Percentiles rank a stretch among this genome's conserved stretches.
These are phyloP conservation scores for Eutypella sp. DNA, from an alignment of 2,329 filamentous ascomycete species.

Conservation along the genomic window DNA sequence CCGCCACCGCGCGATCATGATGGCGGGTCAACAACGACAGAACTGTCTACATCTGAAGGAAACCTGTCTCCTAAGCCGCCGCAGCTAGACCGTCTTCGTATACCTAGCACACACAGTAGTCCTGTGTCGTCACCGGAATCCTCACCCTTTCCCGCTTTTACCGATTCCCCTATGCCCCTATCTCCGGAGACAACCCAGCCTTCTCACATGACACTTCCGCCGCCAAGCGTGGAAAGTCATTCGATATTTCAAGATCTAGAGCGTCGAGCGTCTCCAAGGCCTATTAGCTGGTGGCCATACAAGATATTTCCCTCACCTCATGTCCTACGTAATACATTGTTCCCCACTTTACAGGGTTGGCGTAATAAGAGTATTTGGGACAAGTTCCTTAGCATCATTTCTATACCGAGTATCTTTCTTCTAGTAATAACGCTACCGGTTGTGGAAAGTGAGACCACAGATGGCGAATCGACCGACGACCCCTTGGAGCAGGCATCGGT, in stretches of 20 bases:
- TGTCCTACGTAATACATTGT: slow-evolving; percentile 67
- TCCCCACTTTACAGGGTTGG: slow-evolving; percentile 85
- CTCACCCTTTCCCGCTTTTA: slow-evolving; percentile 65
- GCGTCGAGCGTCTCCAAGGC: slow-evolving; percentile 35
- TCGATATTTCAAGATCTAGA: slow-evolving; percentile 39
- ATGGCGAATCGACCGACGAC: slow-evolving; percentile 37
- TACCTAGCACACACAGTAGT: slow-evolving; percentile 41
- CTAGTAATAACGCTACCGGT: slow-evolving; percentile 88
- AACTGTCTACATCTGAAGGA: slow-evolving; percentile 9
- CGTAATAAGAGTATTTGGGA: slow-evolving; percentile 78
- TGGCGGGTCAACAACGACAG: slow-evolving; percentile 11
- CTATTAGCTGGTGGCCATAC: slow-evolving; percentile 78
- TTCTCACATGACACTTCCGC: slow-evolving; percentile 53
- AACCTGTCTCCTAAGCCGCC: slow-evolving; percentile 9
- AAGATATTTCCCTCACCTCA: slow-evolving; percentile 66
- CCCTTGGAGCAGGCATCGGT: slow-evolving; percentile 25
- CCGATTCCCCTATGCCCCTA: slow-evolving; percentile 50
- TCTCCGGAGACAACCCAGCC: slow-evolving; percentile 39
- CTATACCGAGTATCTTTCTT: slow-evolving; percentile 85
- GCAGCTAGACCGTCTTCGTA: slow-evolving; percentile 38
- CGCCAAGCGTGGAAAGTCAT: slow-evolving; percentile 42
- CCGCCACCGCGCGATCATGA: slow-evolving; percentile 20
- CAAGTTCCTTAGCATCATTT: slow-evolving; percentile 73
- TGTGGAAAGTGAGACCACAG: slow-evolving; percentile 65
- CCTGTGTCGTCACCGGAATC: slow-evolving; percentile 42